Evolutionary conservation across 169 alveolate species (phyloP), one percentile per base, ranked within the genome.

Genomic region (Eimeria praecox): DNA sequence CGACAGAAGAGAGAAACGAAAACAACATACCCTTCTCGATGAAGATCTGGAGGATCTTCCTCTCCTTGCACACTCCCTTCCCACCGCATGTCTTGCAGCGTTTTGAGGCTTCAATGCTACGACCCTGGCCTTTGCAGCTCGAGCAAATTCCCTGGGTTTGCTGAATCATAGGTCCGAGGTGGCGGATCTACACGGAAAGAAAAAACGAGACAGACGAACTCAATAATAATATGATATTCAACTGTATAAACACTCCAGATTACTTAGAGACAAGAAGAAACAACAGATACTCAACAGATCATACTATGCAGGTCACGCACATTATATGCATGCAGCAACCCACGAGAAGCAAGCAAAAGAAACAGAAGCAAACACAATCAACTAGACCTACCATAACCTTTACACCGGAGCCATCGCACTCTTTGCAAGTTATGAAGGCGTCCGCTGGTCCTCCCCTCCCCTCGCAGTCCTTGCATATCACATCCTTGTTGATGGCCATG

Each of bases 401-500:
- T 38, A 94, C 94, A 96, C 98, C 99, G 94, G 98, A 98, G 40
- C 99, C 99, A 91, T 99, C 98, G 96, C 99, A 99, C 78, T 97
- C 98, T 52, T 90, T 95, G 95, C 99, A 99, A n/a, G 97, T 97
- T 73, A 97, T 97, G 46, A 98, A 97, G 8, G 99, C 99, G 71
- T 98, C 99, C 92, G 98, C 98, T 0, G 99, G 98, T 1, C 99
- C 99, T 3, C 99, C 99, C 86, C 96, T 97, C 52, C 99, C 99
- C 86, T 99, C 99, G 96, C 99, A 99, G 78, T 97, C 97, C 56
- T 97, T 97, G 97, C 99, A 99, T 54, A 98, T 97, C 80, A 99
- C 98, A 54, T 98, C 99, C 97, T 99, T 98, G 91, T 98, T 98
- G 62, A 99, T 98, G 42, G 99, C 99, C 96, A 99, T 96, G 96